Base-by-base conservation (phyloP, 2,329 filamentous ascomycete species). In the Trichophyton equinum region DNA sequence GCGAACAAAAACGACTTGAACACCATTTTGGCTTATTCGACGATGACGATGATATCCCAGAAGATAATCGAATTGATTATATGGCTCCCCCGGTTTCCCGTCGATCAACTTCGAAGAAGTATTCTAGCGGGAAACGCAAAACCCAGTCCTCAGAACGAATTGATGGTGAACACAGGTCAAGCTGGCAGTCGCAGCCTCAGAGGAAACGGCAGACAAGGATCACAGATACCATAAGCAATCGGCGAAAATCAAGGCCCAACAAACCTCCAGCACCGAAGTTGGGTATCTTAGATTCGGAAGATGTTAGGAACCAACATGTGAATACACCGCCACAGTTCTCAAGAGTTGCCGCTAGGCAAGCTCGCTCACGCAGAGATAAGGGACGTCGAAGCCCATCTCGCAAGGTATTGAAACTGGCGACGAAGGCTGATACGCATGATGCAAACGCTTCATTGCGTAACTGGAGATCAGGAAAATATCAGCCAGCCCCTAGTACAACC, bases 371-470 rank as follows among this genome's bases (percentile, higher is more conserved):
- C 55, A 68, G 71, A 25, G 76, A 82, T 65, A 67, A 72, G 66
- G 81, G 78, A 40, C 76, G 81, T 60, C 77, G 79, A 65, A 80
- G 77, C 49, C 81, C 79, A 15, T 74, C 72, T 22, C 71, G 72
- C 57, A 84, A 84, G 65, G 72, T 78, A 42, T 74, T 85, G 57
- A 74, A 76, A 58, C 69, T 85, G 27, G 77, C 77, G 15, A 82
- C 78, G 25, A 72, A 70, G 36, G 65, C 72, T 7, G 83, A 85
- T 63, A 84, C 81, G 0, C 72, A 76, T 56, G 82, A 85, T 66
- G 80, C 80, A 6, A 79, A 77, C 58, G 64, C 67, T 36, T 74
- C 75, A 2, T 71, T 85, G 58, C 71, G 68, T 53, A 73, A 78
- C 61, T 85, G 82, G 83, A 77, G 71, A 64, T 69, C 69, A 40